phyloP scores from a whole-genome alignment of 495 filamentous ascomycete genomes.

The Aspergillus panamensis region DNA sequence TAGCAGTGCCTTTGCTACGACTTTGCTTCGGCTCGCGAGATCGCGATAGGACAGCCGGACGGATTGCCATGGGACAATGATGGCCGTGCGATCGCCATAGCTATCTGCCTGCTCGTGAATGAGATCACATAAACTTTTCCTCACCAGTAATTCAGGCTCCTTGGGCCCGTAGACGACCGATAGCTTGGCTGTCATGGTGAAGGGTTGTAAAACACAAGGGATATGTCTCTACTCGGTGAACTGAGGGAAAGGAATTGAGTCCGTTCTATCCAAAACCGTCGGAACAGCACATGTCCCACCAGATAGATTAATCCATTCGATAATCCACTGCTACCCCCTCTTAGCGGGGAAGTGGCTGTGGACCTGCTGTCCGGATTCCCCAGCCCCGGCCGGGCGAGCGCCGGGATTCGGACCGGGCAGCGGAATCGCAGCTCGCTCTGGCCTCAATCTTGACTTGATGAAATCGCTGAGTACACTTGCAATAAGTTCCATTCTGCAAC shows the following conservation, averaged over 20 bases:
- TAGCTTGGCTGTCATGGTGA: constrained; percentile 6
- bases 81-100: constrained; percentile 10
- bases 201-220: neutral
- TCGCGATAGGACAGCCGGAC: constrained; percentile 22
- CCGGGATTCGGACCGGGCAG: neutral
- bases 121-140: constrained; percentile 15
- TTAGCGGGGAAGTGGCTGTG: neutral
- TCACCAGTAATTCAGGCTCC: constrained; percentile 17
- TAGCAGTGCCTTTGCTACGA: constrained; percentile 22
- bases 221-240: neutral
- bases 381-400: neutral
- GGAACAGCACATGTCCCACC: neutral
- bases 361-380: neutral
- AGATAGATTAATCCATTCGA: neutral
- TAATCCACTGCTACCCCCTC: neutral
- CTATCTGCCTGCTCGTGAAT: constrained; percentile 22
- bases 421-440: neutral
- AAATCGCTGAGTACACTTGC: neutral
- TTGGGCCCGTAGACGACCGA: constrained; percentile 20
- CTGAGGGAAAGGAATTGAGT: neutral
- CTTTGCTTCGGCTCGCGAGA: constrained; percentile 17
- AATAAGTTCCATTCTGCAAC: neutral
- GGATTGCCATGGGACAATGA: constrained; percentile 25
- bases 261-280: neutral
- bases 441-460: neutral